phyloP scores from a whole-genome alignment of 2,329 filamentous ascomycete genomes.

The Aspergillus fumigatiaffinis region DNA sequence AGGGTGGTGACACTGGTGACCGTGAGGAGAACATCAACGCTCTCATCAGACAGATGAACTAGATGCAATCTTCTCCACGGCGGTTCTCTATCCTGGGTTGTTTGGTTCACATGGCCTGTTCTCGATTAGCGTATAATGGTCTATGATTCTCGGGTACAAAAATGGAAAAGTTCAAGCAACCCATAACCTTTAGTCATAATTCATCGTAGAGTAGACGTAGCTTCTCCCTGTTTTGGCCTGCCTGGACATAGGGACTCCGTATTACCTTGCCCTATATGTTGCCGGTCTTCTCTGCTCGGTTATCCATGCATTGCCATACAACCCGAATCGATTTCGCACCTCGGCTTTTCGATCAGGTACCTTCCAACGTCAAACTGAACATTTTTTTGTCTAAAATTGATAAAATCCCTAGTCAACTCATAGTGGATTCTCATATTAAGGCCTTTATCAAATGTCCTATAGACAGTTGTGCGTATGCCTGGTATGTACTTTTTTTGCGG shows the following conservation, averaged over 20 bases:
- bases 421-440: neutral
- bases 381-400: neutral
- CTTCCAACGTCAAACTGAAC: neutral
- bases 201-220: neutral
- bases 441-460: neutral
- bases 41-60: constrained; percentile 98
- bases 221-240: neutral
- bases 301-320: no score
- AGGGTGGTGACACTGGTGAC: constrained; percentile 98
- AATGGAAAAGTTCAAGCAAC: constrained; percentile 32
- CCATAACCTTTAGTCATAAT: constrained; percentile 8
- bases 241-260: neutral
- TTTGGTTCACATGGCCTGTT: constrained; percentile 30
- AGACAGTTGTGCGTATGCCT: neutral
- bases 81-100: constrained; percentile 29
- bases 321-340: neutral
- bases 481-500: neutral
- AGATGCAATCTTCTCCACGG: constrained; percentile 35
- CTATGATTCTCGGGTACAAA: constrained; percentile 29
- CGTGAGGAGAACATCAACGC: constrained; percentile 97
- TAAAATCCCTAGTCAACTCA: neutral
- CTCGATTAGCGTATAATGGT: constrained; percentile 30
- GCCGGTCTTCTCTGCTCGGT: neutral
- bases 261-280: neutral
- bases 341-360: neutral